phyloP scores from a whole-genome alignment of 2,329 filamentous ascomycete species.

The Ceratocystis cacaofunesta region DNA sequence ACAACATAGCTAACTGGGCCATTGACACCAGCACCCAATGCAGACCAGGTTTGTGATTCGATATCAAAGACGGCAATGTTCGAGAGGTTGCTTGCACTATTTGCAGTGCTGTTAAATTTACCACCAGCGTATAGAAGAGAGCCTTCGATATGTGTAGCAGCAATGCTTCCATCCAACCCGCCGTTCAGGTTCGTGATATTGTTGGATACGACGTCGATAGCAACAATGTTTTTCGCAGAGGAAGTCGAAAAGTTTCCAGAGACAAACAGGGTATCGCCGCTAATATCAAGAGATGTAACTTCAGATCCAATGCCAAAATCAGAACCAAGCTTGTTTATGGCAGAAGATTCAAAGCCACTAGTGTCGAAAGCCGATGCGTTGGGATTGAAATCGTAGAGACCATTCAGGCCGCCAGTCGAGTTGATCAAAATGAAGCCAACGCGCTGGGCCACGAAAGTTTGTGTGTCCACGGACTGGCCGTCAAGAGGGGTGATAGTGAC shows the following conservation, averaged over 20 bases:
- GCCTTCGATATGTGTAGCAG: slow-evolving; percentile 51
- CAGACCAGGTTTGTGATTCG: slow-evolving; percentile 51
- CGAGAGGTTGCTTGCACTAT: slow-evolving; percentile 48
- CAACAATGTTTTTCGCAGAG: slow-evolving; percentile 60
- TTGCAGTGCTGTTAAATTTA: slow-evolving; percentile 60
- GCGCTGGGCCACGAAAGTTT: slow-evolving; percentile 79
- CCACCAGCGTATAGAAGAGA: slow-evolving; percentile 67
- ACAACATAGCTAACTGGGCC: slow-evolving; percentile 63
- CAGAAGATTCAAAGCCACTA: slow-evolving; percentile 52
- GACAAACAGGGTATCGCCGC: slow-evolving; percentile 53
- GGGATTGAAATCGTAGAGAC: slow-evolving; percentile 78
- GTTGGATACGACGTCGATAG: slow-evolving; percentile 49
- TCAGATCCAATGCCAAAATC: slow-evolving; percentile 52
- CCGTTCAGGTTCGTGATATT: slow-evolving; percentile 47
- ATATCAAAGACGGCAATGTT: slow-evolving; percentile 66
- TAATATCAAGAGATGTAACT: slow-evolving; percentile 52
- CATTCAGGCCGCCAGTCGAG: slow-evolving; percentile 69
- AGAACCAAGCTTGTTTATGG: slow-evolving; percentile 61
- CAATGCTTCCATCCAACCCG: slow-evolving; percentile 69
- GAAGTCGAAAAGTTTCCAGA: slow-evolving; percentile 70
- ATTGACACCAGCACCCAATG: slow-evolving; percentile 75
- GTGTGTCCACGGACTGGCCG: slow-evolving; percentile 43
- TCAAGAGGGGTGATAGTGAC: slow-evolving; percentile 60
- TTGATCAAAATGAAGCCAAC: slow-evolving; percentile 63
- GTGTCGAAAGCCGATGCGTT: slow-evolving; percentile 31